Conservation (phyloP, 371 early-diverging fungal genomes). For the Circinella umbellata region DNA sequence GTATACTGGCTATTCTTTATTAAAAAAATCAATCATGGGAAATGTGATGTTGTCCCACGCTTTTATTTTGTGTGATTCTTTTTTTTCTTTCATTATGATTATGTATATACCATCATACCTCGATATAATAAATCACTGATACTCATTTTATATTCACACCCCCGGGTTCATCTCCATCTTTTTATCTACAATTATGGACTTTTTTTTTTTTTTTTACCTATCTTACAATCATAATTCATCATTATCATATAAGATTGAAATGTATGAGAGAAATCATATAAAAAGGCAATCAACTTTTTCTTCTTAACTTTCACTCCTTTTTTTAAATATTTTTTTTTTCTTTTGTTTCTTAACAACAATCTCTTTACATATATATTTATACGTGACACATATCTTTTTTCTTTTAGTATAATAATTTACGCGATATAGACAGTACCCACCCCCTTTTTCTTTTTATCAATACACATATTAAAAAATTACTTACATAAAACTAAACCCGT, state of each 20-base stretch:
- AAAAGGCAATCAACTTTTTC: background rate
- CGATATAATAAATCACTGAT: no score
- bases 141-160: background rate
- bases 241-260: no score
- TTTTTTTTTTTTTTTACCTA: background rate
- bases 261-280: background rate
- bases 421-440: background rate
- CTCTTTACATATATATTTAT: no score
- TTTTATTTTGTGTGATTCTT: background rate
- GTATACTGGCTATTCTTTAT: no score
- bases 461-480: background rate
- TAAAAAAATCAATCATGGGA: background rate
- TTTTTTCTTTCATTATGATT: no score
- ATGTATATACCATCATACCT: no score
- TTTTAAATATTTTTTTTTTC: background rate
- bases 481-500: background rate
- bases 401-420: background rate
- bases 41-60: constrained; percentile 8
- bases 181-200: constrained; percentile 7
- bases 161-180: background rate
- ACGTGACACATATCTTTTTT: background rate
- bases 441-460: background rate
- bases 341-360: background rate
- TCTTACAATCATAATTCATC: no score
- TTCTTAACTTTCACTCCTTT: background rate